Percentiles rank a stretch among this genome's conserved stretches.
These are phyloP conservation scores for Aspergillus indologenus DNA, from an alignment of 495 filamentous ascomycete species.

Conservation along the genomic window DNA sequence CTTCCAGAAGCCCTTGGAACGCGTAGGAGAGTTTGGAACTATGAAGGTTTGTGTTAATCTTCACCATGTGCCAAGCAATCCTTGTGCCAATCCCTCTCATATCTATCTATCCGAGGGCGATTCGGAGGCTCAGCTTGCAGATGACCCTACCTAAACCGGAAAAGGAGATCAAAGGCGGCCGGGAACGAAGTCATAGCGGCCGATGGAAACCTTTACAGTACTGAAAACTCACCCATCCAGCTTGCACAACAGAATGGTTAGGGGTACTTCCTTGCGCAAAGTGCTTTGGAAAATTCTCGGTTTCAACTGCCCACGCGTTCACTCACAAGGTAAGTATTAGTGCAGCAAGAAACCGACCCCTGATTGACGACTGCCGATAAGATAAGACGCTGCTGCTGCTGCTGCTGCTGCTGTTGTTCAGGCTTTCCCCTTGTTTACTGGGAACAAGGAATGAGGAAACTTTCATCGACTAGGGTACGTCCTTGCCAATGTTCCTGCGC, in stretches of 20 bases:
- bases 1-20: constrained; percentile 13
- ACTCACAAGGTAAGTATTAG: not conserved
- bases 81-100: constrained; percentile 3
- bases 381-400: constrained; percentile 1
- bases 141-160: not conserved
- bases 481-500: constrained; percentile 11
- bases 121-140: not conserved
- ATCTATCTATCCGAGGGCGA: not conserved
- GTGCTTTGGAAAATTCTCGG: not conserved
- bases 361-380: not conserved
- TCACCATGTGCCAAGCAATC: not conserved
- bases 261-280: not conserved
- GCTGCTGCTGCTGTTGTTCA: not conserved
- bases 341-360: too few relatives aligned
- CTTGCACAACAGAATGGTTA: not conserved
- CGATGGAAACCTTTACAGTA: not conserved
- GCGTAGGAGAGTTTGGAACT: not conserved
- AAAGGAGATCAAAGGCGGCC: not conserved
- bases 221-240: not conserved
- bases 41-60: not conserved
- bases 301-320: not conserved
- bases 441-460: constrained; percentile 10
- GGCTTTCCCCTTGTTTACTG: not conserved
- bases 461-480: constrained; percentile 8
- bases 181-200: constrained; percentile 1